Conservation (phyloP, 768 basidiomycete species). For the Nevesoporus exiguus region DNA sequence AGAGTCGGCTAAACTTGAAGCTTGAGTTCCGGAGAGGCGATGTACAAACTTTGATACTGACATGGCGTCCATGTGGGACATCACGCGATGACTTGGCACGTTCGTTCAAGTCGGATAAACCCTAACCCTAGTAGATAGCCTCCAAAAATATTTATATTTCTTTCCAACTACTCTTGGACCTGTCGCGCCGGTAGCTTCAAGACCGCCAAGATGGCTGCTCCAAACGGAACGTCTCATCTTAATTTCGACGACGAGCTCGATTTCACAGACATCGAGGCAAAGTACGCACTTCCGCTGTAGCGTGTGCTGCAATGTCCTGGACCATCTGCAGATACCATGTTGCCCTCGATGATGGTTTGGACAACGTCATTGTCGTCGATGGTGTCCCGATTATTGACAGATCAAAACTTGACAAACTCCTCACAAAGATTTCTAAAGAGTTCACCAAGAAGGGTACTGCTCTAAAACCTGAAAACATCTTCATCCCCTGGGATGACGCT, state of each 20-base stretch:
- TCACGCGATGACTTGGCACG: not conserved
- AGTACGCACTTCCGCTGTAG: slow-evolving; percentile 43
- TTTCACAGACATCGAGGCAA: slow-evolving; percentile 84
- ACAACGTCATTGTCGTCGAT: slow-evolving; percentile 90
- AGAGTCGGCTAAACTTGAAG: slow-evolving; percentile 11
- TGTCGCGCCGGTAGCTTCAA: not conserved
- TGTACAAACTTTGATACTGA: too few relatives aligned
- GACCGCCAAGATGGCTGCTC: slow-evolving; percentile 43
- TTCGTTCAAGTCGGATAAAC: not conserved
- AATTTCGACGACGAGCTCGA: slow-evolving; percentile 68
- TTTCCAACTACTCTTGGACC: not conserved
- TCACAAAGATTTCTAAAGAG: slow-evolving; percentile 78
- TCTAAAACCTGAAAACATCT: slow-evolving; percentile 74
- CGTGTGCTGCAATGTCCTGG: slow-evolving; percentile 4
- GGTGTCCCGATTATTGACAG: slow-evolving; percentile 89
- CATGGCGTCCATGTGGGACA: too few relatives aligned
- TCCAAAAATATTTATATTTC: not conserved
- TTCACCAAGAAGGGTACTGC: slow-evolving; percentile 78
- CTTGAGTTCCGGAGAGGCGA: not conserved
- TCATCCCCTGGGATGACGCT: slow-evolving; percentile 83
- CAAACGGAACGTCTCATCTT: slow-evolving; percentile 31
- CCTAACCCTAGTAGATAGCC: not conserved
- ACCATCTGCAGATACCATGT: slow-evolving; percentile 70
- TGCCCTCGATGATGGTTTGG: slow-evolving; percentile 80
- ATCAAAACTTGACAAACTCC: slow-evolving; percentile 75